A percentile compares a stretch with the other conserved stretches of the same genome.
phyloP scores from a whole-genome alignment of 306 rosid genomes.

The Malus sylvestris region DNA sequence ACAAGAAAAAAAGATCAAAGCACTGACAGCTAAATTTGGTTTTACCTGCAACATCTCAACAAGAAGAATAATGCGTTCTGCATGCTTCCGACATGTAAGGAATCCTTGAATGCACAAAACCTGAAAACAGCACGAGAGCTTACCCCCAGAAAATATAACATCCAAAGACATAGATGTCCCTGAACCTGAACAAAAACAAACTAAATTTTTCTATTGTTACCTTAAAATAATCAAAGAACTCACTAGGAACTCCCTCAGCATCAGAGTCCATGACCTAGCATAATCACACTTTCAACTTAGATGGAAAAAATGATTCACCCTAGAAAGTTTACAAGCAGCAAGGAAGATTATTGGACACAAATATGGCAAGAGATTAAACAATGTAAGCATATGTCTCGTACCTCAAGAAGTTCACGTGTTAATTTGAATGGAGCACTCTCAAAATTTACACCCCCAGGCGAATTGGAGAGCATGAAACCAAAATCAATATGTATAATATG shows the following conservation, averaged over 20 bases:
- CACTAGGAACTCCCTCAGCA: constrained; percentile 98
- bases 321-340: background rate
- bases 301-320: background rate
- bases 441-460: constrained; percentile 99
- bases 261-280: constrained; percentile 99
- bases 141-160: constrained; percentile 6
- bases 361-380: background rate
- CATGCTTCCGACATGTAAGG: constrained; percentile 99
- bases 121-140: constrained; percentile 37
- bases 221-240: constrained; percentile 98
- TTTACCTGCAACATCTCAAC: constrained; percentile 99
- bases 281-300: background rate
- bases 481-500: constrained; percentile 97
- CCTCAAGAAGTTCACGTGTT: constrained; percentile 97
- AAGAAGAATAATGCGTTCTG: constrained; percentile 95
- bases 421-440: constrained; percentile 99
- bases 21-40: constrained; percentile 13
- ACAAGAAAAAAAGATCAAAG: background rate
- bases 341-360: background rate
- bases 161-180: background rate
- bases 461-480: constrained; percentile 98
- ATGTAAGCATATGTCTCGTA: constrained; percentile 8
- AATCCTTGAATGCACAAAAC: constrained; percentile 99
- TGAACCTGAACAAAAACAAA: background rate
- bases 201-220: constrained; percentile 31